Evolutionary conservation across 2,329 filamentous ascomycete genomes (phyloP), one percentile per base, ranked within the genome.

Genomic region (Esteya vermicola): DNA sequence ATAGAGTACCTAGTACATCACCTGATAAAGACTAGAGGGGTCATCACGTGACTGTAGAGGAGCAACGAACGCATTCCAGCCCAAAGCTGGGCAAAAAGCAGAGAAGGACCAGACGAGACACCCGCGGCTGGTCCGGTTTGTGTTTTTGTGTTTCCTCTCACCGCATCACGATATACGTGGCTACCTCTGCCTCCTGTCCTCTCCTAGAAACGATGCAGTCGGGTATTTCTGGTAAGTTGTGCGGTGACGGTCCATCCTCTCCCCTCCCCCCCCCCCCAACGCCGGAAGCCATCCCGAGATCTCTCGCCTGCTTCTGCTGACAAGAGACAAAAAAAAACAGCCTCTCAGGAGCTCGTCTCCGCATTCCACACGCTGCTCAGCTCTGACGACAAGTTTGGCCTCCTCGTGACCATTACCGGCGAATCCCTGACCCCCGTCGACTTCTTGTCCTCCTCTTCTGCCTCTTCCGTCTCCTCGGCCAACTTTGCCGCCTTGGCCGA

Each of bases 331-430:
- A n/a, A n/a, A n/a, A n/a, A n/a, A n/a, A 6, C 54, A 84, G 85
- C 81, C 48, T 88, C 84, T 42, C 60, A 78, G 60, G 84, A 89
- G 68, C 79, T 91, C 46, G 72, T 78, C 55, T 64, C 74, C 51
- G 70, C 81, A 51, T 88, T 91, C 68, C 77, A 75, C 60, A 64
- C 62, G 45, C 68, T 91, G 54, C 69, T 85, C 47, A 67, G 69
- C 36, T 71, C 71, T 38, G 56, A 67, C 40, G 61, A 65, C 37
- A 68, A 78, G 48, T 81, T 85, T 49, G 83, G 75, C 38, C 72
- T 91, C 28, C 62, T 89, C 39, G 76, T 75, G 39, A 79, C 71
- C 46, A 89, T 91, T 54, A 58, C 70, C 36, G 65, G 70, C 43
- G 85, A 91, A 60, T 57, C 73, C 26, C 75, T 91, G 43, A 62